phyloP scores from a whole-genome alignment of 805 yeast species.

The Saturnispora serradocipensis region DNA sequence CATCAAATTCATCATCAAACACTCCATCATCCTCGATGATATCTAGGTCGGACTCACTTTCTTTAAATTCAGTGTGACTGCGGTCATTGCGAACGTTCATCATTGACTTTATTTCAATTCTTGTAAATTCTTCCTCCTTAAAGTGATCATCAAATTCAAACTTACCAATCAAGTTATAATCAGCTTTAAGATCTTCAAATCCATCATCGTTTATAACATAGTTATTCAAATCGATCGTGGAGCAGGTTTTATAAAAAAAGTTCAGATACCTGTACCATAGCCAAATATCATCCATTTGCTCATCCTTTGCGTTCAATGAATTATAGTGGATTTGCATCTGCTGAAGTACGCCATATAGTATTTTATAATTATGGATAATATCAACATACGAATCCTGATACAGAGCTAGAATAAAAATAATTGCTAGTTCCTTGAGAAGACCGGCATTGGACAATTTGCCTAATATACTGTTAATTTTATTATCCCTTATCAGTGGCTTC shows the following conservation, averaged over 20 bases:
- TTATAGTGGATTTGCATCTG: slow-evolving; percentile 15
- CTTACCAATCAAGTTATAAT: slow-evolving; percentile 22
- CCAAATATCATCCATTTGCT: slow-evolving; percentile 16
- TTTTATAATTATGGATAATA: slow-evolving; percentile 21
- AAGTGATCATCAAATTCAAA: slow-evolving; percentile 23
- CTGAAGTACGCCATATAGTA: slow-evolving; percentile 21
- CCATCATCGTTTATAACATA: slow-evolving; percentile 35
- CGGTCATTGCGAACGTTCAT: slow-evolving; percentile 1
- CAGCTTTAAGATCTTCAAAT: slow-evolving; percentile 33
- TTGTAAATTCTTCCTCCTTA: slow-evolving; percentile 15
- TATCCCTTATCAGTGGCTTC: slow-evolving; percentile 12
- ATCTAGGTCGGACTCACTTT: background rate
- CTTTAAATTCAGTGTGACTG: background rate
- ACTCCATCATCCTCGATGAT: background rate
- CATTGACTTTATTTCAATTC: slow-evolving; percentile 21
- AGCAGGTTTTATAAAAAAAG: slow-evolving; percentile 38
- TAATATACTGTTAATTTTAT: slow-evolving; percentile 8
- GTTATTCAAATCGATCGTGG: slow-evolving; percentile 38
- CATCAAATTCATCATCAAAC: slow-evolving; percentile 5
- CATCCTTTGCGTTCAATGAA: slow-evolving; percentile 11
- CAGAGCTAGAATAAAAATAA: slow-evolving; percentile 22
- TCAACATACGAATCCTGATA: slow-evolving; percentile 25
- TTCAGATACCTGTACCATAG: slow-evolving; percentile 27
- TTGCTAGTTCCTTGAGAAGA: slow-evolving; percentile 19
- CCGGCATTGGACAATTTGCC: slow-evolving; percentile 17